phyloP scores from a whole-genome alignment of 2,329 filamentous ascomycete species.

The Curvularia verruculosa region DNA sequence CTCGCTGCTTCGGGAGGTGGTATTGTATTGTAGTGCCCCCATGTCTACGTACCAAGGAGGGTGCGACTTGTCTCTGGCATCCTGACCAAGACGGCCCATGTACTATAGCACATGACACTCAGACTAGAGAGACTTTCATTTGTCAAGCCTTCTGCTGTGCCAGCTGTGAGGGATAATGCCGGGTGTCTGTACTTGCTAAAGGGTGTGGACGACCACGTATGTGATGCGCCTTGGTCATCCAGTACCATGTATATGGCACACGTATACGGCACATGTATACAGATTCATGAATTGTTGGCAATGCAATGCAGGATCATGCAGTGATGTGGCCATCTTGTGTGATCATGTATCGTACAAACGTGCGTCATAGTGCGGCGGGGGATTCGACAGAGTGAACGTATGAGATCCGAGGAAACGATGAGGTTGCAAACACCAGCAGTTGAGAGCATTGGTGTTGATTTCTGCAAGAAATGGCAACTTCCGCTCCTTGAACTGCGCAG shows the following conservation, averaged over 20 bases:
- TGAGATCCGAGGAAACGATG: neutral
- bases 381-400: neutral
- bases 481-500: neutral
- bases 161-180: neutral
- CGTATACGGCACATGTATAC: conserved; percentile 1
- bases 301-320: neutral
- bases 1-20: neutral
- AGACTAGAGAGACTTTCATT: neutral
- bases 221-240: neutral
- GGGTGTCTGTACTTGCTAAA: neutral
- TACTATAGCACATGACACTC: neutral
- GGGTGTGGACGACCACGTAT: neutral
- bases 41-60: neutral
- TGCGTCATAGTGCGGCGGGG: neutral
- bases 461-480: neutral
- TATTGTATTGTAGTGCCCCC: neutral
- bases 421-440: neutral
- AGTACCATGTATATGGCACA: neutral
- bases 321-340: neutral
- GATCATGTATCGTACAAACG: neutral
- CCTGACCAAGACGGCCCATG: neutral
- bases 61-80: neutral
- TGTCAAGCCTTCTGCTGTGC: neutral
- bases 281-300: neutral
- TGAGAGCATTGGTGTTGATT: neutral